phyloP scores from a whole-genome alignment of 2,329 filamentous ascomycete genomes.

The Calonectria pseudoreteaudii region DNA sequence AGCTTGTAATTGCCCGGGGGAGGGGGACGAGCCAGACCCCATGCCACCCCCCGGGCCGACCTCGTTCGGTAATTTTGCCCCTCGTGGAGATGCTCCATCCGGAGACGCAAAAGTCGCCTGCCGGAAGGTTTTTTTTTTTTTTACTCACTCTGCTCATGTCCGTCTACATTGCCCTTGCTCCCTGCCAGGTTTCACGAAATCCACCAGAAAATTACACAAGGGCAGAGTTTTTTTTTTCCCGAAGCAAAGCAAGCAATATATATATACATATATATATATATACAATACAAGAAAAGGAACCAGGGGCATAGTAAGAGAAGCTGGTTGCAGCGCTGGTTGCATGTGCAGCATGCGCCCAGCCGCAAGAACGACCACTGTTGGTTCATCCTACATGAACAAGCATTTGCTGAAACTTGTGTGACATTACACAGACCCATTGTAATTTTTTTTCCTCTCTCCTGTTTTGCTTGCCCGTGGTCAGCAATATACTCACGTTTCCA shows the following conservation, averaged over 20 bases:
- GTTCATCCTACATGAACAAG: slow-evolving; percentile 6
- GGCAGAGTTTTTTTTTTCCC: not conserved
- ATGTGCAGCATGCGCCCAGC: not conserved
- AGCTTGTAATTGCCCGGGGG: not conserved
- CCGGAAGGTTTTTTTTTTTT: not conserved
- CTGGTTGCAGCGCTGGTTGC: not conserved
- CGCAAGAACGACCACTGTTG: not conserved
- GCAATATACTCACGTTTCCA: not conserved
- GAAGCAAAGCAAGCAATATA: not conserved
- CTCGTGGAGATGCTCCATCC: not conserved
- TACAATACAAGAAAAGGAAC: not conserved
- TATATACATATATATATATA: not conserved
- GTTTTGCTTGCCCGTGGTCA: not conserved
- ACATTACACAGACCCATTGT: not conserved
- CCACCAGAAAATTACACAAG: not conserved
- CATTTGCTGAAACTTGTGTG: slow-evolving; percentile 1
- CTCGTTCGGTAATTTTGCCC: not conserved
- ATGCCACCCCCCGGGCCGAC: not conserved
- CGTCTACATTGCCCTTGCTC: not conserved
- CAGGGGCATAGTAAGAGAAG: not conserved
- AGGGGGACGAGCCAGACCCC: not conserved
- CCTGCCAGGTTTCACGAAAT: not conserved
- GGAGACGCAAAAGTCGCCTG: not conserved
- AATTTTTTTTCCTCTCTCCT: not conserved
- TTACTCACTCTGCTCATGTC: not conserved